Percentiles rank a stretch among this genome's conserved stretches.
Evolutionary conservation across 306 rosid genomes (phyloP).

Genomic region (Cyamopsis tetragonoloba): DNA sequence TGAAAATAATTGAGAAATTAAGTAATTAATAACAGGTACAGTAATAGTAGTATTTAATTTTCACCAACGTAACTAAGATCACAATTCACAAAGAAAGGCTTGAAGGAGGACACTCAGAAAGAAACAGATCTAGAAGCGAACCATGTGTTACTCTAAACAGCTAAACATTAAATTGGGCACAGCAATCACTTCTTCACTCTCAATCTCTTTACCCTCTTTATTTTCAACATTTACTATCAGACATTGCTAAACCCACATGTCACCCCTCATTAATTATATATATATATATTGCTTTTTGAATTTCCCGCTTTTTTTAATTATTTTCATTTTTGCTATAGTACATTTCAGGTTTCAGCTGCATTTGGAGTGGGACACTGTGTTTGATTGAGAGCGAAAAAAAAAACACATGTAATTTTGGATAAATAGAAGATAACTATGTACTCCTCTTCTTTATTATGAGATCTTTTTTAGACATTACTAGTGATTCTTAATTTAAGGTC

Average conservation of each 20-base stretch:
- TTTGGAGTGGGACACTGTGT: too few relatives aligned
- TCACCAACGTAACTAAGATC: conserved; percentile 16
- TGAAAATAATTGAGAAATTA: conserved; percentile 12
- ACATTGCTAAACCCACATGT: conserved; percentile 19
- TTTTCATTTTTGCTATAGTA: background rate
- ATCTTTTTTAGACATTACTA: too few relatives aligned
- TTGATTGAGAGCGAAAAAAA: too few relatives aligned
- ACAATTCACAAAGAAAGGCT: too few relatives aligned
- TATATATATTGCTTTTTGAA: conserved; percentile 42
- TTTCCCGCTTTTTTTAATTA: conserved; percentile 50
- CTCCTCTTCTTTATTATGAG: too few relatives aligned
- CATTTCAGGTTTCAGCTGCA: background rate
- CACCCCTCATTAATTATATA: background rate
- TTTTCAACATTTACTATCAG: conserved; percentile 12
- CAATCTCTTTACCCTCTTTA: conserved; percentile 26
- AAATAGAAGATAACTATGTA: too few relatives aligned
- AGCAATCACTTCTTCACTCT: conserved; percentile 3
- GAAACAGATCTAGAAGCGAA: conserved; percentile 31
- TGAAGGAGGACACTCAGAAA: conserved; percentile 29
- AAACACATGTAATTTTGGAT: too few relatives aligned
- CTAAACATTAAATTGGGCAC: conserved; percentile 26
- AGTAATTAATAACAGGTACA: too few relatives aligned
- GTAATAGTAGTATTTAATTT: too few relatives aligned
- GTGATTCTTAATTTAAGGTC: too few relatives aligned
- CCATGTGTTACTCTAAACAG: conserved; percentile 34